phyloP scores from a whole-genome alignment of 192 early-diverging fungal genomes.

The Rhizoclosmatium sp. region DNA sequence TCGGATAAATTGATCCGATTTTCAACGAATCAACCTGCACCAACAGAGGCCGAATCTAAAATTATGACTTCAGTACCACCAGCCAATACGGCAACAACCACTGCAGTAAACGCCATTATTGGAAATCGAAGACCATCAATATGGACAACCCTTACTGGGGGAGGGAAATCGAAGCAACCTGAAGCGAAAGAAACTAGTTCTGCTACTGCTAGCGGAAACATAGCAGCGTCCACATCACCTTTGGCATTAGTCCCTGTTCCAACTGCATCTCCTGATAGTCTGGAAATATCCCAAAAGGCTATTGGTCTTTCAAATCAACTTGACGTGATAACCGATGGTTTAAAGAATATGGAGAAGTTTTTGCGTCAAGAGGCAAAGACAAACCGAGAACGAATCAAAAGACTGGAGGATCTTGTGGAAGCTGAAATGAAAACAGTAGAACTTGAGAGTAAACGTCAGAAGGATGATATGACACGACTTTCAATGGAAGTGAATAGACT shows the following conservation, averaged over 20 bases:
- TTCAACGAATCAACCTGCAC: no score
- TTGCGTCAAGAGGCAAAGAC: constrained; percentile 29
- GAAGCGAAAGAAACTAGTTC: background rate
- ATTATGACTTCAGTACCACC: background rate
- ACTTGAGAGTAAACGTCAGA: background rate
- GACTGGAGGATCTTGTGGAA: constrained; percentile 34
- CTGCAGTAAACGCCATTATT: background rate
- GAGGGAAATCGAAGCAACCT: background rate
- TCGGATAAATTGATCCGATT: no score
- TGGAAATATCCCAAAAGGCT: background rate
- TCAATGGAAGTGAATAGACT: background rate
- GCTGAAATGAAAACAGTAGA: background rate
- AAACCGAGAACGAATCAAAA: constrained; percentile 27
- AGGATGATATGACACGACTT: constrained; percentile 8
- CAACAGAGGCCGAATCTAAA: no score
- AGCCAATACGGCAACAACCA: constrained; percentile 10
- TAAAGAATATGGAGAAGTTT: constrained; percentile 19
- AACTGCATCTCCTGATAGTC: background rate
- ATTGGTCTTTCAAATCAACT: background rate
- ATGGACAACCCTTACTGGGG: constrained; percentile 12
- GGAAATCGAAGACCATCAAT: constrained; percentile 14
- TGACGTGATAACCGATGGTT: constrained; percentile 13
- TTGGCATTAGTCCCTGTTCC: background rate
- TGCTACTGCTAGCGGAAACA: background rate
- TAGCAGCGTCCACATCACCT: background rate